Base-by-base conservation (phyloP, 805 yeast species). In the Monosporozyma yasuniensis region DNA sequence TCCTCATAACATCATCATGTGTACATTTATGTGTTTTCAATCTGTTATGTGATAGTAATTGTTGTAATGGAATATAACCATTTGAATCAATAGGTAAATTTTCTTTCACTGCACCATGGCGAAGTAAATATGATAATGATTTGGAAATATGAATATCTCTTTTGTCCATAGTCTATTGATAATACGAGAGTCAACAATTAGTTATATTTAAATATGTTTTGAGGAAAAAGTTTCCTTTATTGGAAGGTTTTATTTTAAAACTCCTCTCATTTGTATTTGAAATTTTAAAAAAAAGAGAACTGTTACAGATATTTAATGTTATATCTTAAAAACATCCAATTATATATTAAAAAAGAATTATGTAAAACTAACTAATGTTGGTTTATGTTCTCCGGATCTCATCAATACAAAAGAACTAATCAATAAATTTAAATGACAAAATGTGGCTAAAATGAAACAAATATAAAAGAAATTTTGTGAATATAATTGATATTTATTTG, bases 21-120 rank as follows among this genome's bases (percentile, higher is more conserved):
- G 86, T 77, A 11, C 83, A 71, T 35, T 74, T 71, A 49, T 74
- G 68, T 10, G 81, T 72, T 59, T 80, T 83, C 48, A 87, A 64
- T 52, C 83, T 72, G 42, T 78, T 73, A 59, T 83, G 83, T 1
- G 55, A 53, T 11, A 91, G 68, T 1, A 93, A 53, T 6, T 74
- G 78, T 0, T 61, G 56, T 2, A 90, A 61, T 1, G 71, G 59
- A 3, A 87, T 76, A 66, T 76, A 89, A 0, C 99, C 99, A 25
- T 77, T 68, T 0, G 61, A 51, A 58, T 84, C 86, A 2, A 93
- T 85, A 2, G 69, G 55, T 12, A 93, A 65, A 0, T 76, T 74
- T 57, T 87, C 93, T 47, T 79, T 76, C 14, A 67, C 61, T 0
- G 98, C 98, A 3, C 85, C 87, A 61, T 91, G 99, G n/a, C 99